Percentiles rank a stretch among this genome's conserved stretches.
Conservation (phyloP, 2,329 filamentous ascomycete genomes). For the Neofusicoccum kwambonambiense region DNA sequence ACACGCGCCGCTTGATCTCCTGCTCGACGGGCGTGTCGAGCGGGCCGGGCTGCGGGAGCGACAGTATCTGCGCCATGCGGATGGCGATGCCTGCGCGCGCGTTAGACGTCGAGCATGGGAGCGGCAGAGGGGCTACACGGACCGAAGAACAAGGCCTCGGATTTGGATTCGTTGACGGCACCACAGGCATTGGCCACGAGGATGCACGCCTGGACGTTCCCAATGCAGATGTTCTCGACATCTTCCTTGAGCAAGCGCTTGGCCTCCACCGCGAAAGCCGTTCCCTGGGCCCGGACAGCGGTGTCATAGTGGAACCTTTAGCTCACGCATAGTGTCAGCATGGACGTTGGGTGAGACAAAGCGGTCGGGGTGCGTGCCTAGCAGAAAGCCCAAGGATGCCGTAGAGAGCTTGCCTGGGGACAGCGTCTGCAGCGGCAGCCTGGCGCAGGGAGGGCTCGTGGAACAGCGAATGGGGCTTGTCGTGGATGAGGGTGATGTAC, state of each 20-base stretch:
- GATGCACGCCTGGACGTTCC: slow-evolving; percentile 42
- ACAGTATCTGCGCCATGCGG: slow-evolving; percentile 19
- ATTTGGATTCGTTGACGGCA: slow-evolving; percentile 35
- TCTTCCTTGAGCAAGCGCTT: slow-evolving; percentile 26
- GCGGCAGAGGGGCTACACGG: neutral
- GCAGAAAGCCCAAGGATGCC: slow-evolving; percentile 14
- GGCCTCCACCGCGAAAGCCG: slow-evolving; percentile 24
- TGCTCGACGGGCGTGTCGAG: slow-evolving; percentile 29
- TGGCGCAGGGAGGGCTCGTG: slow-evolving; percentile 26
- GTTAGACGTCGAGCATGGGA: neutral
- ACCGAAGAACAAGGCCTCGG: slow-evolving; percentile 42
- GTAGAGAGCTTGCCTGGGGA: neutral
- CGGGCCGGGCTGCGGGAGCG: neutral
- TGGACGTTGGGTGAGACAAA: neutral
- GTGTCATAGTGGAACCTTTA: slow-evolving; percentile 8
- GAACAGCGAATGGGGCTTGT: slow-evolving; percentile 36
- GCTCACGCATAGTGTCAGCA: neutral
- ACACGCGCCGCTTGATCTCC: slow-evolving; percentile 39
- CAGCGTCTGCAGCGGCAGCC: neutral
- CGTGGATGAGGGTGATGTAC: slow-evolving; percentile 36
- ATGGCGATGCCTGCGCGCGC: slow-evolving; percentile 16
- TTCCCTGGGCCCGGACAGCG: slow-evolving; percentile 22
- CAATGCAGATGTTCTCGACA: slow-evolving; percentile 38
- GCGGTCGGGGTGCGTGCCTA: neutral
- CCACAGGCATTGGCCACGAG: slow-evolving; percentile 37